A percentile compares a stretch with the other conserved stretches of the same genome.
Conservation (phyloP, 225 moss, liverwort and hornwort genomes). For the Pleurozium schreberi region DNA sequence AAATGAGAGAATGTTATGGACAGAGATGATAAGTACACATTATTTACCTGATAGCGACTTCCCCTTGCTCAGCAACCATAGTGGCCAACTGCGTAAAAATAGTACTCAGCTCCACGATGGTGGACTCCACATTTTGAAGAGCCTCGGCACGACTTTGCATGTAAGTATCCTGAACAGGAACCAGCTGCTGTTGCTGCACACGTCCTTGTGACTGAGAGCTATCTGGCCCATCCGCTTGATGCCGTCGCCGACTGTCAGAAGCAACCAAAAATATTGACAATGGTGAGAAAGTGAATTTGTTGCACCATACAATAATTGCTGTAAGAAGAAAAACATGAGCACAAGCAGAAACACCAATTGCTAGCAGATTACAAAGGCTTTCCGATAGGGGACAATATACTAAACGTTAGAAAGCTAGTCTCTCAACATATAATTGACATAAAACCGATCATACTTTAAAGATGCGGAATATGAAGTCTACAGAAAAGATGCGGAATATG, state of each 20-base stretch:
- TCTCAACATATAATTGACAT: background rate
- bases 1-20: background rate
- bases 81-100: constrained; percentile 94
- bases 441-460: background rate
- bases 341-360: background rate
- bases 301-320: background rate
- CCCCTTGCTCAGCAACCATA: constrained; percentile 99
- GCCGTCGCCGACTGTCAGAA: constrained; percentile 39
- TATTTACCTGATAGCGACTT: constrained; percentile 73
- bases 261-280: background rate
- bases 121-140: constrained; percentile 93
- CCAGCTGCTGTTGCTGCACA: constrained; percentile 66
- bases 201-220: constrained; percentile 52
- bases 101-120: constrained; percentile 90
- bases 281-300: background rate
- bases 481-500: background rate
- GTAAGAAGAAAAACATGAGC: background rate
- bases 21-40: background rate
- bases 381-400: background rate
- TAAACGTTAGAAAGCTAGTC: background rate
- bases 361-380: background rate
- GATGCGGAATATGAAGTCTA: background rate
- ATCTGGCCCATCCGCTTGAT: constrained; percentile 41
- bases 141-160: constrained; percentile 97
- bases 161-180: constrained; percentile 78